Conservation (phyloP, 257 asterid genomes). For the Forsythia viridissima region DNA sequence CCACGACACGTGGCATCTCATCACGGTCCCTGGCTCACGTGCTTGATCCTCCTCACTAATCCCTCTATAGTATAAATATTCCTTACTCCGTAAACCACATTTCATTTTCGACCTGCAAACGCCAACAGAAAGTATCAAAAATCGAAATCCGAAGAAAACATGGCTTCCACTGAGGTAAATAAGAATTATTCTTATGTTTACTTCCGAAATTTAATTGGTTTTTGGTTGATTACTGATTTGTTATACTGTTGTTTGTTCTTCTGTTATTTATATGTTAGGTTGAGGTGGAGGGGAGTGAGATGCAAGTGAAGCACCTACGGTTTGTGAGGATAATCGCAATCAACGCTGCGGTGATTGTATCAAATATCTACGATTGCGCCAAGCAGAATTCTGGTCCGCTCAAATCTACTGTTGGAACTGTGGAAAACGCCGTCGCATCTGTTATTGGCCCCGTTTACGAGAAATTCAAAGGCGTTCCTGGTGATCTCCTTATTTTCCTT, state of each 20-base stretch:
- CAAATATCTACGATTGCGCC: conserved; percentile 46
- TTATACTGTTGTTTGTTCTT: not conserved
- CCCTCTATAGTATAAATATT: not conserved
- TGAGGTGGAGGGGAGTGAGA: conserved; percentile 39
- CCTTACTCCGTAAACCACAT: not conserved
- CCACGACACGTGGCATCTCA: not conserved
- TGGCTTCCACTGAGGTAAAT: not conserved
- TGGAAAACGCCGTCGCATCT: conserved; percentile 50
- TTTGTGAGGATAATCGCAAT: conserved; percentile 41
- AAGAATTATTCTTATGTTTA: not conserved
- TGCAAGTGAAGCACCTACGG: conserved; percentile 56
- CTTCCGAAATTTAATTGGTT: not conserved
- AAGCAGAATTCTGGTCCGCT: conserved; percentile 57
- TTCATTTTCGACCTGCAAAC: not conserved
- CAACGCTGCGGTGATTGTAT: conserved; percentile 33
- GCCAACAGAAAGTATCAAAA: not conserved
- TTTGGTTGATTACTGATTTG: conserved; percentile 2
- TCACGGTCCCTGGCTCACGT: not conserved
- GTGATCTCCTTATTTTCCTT: conserved; percentile 44
- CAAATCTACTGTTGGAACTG: conserved; percentile 46
- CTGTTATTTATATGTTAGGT: conserved; percentile 27
- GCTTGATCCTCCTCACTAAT: not conserved
- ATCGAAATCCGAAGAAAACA: not conserved
- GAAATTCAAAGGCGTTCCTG: conserved; percentile 41
- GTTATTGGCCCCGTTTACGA: conserved; percentile 52